phyloP scores from a whole-genome alignment of 192 early-diverging fungal species.

The Funneliformis geosporum region DNA sequence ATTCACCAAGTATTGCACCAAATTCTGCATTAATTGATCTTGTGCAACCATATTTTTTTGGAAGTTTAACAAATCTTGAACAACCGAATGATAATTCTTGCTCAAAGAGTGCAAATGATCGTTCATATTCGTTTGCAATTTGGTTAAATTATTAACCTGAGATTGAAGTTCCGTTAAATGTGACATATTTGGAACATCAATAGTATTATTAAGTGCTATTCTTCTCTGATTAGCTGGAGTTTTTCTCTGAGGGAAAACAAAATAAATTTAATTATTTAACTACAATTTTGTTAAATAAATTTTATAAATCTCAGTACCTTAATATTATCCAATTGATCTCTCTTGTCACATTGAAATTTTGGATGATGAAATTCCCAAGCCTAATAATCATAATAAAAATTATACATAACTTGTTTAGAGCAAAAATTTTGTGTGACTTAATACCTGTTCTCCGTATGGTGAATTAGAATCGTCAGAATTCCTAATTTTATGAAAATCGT shows the following conservation, averaged over 20 bases:
- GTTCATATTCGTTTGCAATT: conserved; percentile 46
- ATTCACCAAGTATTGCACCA: conserved; percentile 44
- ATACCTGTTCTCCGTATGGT: conserved; percentile 60
- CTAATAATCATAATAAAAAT: conserved; percentile 33
- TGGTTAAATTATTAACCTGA: conserved; percentile 45
- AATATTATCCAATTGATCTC: conserved; percentile 57
- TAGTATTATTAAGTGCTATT: neutral
- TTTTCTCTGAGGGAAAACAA: conserved; percentile 38
- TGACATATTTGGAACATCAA: conserved; percentile 14
- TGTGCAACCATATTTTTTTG: conserved; percentile 50
- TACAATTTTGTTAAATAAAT: neutral
- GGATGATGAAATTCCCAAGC: conserved; percentile 73
- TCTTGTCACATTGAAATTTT: conserved; percentile 59
- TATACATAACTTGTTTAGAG: neutral
- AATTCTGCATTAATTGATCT: conserved; percentile 49
- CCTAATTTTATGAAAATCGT: conserved; percentile 76
- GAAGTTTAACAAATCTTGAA: conserved; percentile 45
- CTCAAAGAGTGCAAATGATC: conserved; percentile 36
- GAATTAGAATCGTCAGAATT: conserved; percentile 49
- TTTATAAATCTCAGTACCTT: conserved; percentile 37
- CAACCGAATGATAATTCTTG: conserved; percentile 35
- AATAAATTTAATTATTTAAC: neutral
- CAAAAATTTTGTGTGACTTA: neutral
- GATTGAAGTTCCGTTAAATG: conserved; percentile 41
- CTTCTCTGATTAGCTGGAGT: conserved; percentile 39